Conservation (phyloP, 2,329 filamentous ascomycete genomes). For the Metarhizium brunneum region DNA sequence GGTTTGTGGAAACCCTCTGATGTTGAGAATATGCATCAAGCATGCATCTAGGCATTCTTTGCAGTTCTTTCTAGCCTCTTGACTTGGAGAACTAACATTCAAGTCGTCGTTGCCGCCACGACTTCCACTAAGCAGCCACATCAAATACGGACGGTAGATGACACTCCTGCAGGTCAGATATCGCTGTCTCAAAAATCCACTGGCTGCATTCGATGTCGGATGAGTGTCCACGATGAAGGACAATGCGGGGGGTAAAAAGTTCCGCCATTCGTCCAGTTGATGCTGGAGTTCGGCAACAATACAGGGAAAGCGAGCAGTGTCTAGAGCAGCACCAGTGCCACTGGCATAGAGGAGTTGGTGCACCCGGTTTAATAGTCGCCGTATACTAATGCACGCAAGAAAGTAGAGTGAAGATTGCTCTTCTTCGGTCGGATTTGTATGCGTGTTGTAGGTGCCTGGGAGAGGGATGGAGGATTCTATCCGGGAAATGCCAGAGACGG, state of each 20-base stretch:
- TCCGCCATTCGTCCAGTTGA: constrained; percentile 39
- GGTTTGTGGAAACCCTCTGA: constrained; percentile 38
- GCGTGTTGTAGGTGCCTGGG: constrained; percentile 37
- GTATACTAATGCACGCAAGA: constrained; percentile 42
- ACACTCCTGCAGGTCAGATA: constrained; percentile 43
- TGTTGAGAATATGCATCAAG: constrained; percentile 37
- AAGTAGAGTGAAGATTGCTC: constrained; percentile 43
- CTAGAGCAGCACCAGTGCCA: constrained; percentile 33
- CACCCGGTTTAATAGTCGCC: constrained; percentile 36
- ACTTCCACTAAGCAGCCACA: constrained; percentile 35
- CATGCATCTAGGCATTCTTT: constrained; percentile 37
- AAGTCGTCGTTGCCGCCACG: constrained; percentile 15
- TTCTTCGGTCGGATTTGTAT: constrained; percentile 25
- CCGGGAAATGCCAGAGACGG: constrained; percentile 38
- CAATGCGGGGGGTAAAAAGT: constrained; percentile 32
- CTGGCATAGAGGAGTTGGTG: constrained; percentile 40
- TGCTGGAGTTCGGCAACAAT: constrained; percentile 39
- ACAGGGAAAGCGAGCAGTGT: constrained; percentile 34
- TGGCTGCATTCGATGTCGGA: constrained; percentile 28
- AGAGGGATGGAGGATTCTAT: constrained; percentile 41
- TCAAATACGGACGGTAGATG: constrained; percentile 42
- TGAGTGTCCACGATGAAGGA: constrained; percentile 26
- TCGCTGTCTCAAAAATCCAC: constrained; percentile 38
- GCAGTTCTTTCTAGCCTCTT: constrained; percentile 30
- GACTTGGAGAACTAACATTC: constrained; percentile 15